Evolutionary conservation across 1,284 basidiomycete genomes (phyloP).

Genomic region (Stygiomarasmius scandens): DNA sequence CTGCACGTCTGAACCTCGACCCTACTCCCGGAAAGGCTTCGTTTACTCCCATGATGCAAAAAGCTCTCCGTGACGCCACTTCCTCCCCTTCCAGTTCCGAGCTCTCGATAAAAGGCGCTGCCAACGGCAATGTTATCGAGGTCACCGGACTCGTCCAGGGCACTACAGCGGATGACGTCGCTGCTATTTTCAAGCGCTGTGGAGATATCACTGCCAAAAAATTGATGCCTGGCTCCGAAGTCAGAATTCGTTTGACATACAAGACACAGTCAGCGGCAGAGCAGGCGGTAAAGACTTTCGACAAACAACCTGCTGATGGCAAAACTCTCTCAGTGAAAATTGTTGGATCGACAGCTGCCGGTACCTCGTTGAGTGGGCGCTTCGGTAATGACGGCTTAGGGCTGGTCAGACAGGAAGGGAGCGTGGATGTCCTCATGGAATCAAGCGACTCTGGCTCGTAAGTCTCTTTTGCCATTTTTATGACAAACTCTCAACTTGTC

Average conservation of each 20-base stretch:
- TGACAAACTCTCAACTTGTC: neutral
- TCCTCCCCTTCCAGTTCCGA: slow-evolving; percentile 33
- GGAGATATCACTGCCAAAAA: slow-evolving; percentile 66
- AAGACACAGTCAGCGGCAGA: slow-evolving; percentile 66
- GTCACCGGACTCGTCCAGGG: slow-evolving; percentile 76
- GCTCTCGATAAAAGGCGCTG: slow-evolving; percentile 76
- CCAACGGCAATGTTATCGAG: slow-evolving; percentile 71
- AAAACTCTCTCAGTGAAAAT: slow-evolving; percentile 68
- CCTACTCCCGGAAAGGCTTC: slow-evolving; percentile 45
- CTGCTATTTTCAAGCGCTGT: slow-evolving; percentile 83
- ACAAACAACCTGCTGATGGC: slow-evolving; percentile 83
- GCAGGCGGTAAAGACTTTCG: slow-evolving; percentile 71
- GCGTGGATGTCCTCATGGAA: slow-evolving; percentile 70
- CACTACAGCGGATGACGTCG: slow-evolving; percentile 83
- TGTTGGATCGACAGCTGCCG: slow-evolving; percentile 55
- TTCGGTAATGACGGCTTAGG: slow-evolving; percentile 58
- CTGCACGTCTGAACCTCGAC: slow-evolving; percentile 54
- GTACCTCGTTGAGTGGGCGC: slow-evolving; percentile 55
- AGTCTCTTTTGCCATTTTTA: slow-evolving; percentile 34
- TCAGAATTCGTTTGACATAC: slow-evolving; percentile 75
- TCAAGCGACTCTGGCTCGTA: slow-evolving; percentile 58
- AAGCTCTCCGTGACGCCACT: slow-evolving; percentile 57
- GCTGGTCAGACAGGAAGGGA: slow-evolving; percentile 62
- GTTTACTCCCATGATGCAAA: slow-evolving; percentile 51
- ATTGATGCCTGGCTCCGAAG: slow-evolving; percentile 47